Evolutionary conservation across 2,329 filamentous ascomycete species (phyloP).

Genomic region (Rhynchosporium secalis): DNA sequence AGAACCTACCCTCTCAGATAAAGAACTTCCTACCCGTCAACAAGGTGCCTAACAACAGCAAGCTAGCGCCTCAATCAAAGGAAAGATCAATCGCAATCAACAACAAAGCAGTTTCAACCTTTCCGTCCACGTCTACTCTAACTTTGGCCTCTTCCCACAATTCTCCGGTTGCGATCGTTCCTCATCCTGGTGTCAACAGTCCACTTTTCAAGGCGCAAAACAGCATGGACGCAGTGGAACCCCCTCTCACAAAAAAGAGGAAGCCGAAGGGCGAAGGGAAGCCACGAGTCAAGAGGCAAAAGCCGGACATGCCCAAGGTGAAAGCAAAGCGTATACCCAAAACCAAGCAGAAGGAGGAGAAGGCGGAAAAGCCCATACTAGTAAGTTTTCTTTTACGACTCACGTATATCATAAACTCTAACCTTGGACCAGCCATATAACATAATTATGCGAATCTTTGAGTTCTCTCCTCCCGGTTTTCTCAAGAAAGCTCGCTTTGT

Average conservation of each 20-base stretch:
- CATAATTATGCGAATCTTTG: conserved; percentile 38
- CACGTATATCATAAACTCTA: conserved; percentile 8
- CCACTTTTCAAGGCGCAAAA: background rate
- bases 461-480: conserved; percentile 37
- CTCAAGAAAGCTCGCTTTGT: conserved; percentile 36
- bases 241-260: conserved; percentile 9
- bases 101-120: background rate
- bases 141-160: conserved; percentile 5
- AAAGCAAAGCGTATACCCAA: conserved; percentile 15
- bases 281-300: conserved; percentile 11
- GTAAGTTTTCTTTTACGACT: conserved; percentile 23
- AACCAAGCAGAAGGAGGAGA: background rate
- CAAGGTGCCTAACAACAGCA: conserved; percentile 14
- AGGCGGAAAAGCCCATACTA: conserved; percentile 24
- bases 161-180: conserved; percentile 9
- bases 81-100: conserved; percentile 6
- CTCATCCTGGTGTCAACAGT: conserved; percentile 3
- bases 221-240: background rate
- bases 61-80: background rate
- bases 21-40: conserved; percentile 32
- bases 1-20: conserved; percentile 18
- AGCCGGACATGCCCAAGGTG: background rate
- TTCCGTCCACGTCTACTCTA: background rate
- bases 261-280: conserved; percentile 11
- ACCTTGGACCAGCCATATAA: conserved; percentile 19